Percentiles rank a stretch among this genome's conserved stretches.
These are phyloP conservation scores for Malus hybrid DNA, from an alignment of 331 rosid species.

Conservation along the genomic window DNA sequence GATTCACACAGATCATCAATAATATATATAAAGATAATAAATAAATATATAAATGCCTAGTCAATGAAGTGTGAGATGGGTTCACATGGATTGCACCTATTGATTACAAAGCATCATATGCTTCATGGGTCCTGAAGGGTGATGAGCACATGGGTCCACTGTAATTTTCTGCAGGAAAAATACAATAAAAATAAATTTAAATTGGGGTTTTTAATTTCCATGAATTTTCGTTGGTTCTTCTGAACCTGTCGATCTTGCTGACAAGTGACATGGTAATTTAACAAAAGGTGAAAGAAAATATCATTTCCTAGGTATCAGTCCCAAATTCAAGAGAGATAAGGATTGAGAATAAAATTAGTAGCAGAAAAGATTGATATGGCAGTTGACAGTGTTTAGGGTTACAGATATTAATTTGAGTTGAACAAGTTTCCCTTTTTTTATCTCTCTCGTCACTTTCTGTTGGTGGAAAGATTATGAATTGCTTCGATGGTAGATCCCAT, in stretches of 20 bases:
- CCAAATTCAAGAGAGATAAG: neutral
- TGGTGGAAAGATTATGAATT: neutral
- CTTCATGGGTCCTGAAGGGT: constrained; percentile 16
- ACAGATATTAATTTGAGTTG: neutral
- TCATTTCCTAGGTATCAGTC: neutral
- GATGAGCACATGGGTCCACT: constrained; percentile 30
- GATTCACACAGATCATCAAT: neutral
- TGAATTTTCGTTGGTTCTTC: neutral
- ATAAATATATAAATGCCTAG: neutral
- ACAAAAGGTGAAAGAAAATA: neutral
- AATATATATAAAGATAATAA: neutral
- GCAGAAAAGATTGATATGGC: neutral
- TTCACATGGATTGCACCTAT: constrained; percentile 42
- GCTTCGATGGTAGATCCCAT: neutral
- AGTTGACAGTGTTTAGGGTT: neutral
- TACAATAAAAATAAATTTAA: neutral
- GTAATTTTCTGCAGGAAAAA: neutral
- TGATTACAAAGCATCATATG: constrained; percentile 11
- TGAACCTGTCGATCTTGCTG: no score
- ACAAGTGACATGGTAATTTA: no score
- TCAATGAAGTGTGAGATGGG: constrained; percentile 25
- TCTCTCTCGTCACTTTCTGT: neutral
- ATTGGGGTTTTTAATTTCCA: neutral
- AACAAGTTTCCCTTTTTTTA: neutral
- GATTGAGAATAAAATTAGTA: neutral